Conservation (phyloP, 2,329 filamentous ascomycete genomes). For the Aureobasidium sp. region DNA sequence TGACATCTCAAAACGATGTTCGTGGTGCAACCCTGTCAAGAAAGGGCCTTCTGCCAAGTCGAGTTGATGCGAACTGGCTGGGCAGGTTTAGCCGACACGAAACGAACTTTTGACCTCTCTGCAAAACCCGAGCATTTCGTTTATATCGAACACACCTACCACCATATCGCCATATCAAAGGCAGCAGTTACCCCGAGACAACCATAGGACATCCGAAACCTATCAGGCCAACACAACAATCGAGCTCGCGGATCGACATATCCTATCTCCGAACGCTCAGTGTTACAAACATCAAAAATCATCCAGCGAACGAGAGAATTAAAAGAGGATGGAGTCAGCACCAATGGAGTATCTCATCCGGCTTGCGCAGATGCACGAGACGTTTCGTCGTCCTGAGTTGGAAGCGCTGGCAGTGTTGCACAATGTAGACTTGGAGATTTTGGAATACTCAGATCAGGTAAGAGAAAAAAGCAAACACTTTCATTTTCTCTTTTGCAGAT, state of each 20-base stretch:
- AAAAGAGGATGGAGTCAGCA: neutral
- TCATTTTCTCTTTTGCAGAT: neutral
- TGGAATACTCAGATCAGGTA: slow-evolving; percentile 69
- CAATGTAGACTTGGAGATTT: slow-evolving; percentile 57
- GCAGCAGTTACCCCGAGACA: neutral
- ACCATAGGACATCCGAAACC: too few relatives aligned
- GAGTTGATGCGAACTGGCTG: neutral
- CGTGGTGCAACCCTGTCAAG: neutral
- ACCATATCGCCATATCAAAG: neutral
- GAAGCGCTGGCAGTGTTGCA: slow-evolving; percentile 66
- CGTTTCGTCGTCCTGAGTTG: slow-evolving; percentile 80
- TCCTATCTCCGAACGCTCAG: too few relatives aligned
- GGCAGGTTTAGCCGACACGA: neutral
- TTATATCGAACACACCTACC: neutral
- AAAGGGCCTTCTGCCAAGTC: neutral
- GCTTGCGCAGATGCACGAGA: slow-evolving; percentile 82
- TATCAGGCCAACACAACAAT: too few relatives aligned
- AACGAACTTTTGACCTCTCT: neutral
- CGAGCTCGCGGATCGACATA: too few relatives aligned
- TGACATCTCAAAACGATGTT: neutral
- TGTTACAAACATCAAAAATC: neutral
- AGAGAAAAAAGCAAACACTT: neutral
- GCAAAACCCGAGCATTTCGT: neutral
- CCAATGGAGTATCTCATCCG: slow-evolving; percentile 73
- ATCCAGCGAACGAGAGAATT: neutral